Conservation (phyloP, 176 grass and related monocot genomes). For the Tuctoria greenei region DNA sequence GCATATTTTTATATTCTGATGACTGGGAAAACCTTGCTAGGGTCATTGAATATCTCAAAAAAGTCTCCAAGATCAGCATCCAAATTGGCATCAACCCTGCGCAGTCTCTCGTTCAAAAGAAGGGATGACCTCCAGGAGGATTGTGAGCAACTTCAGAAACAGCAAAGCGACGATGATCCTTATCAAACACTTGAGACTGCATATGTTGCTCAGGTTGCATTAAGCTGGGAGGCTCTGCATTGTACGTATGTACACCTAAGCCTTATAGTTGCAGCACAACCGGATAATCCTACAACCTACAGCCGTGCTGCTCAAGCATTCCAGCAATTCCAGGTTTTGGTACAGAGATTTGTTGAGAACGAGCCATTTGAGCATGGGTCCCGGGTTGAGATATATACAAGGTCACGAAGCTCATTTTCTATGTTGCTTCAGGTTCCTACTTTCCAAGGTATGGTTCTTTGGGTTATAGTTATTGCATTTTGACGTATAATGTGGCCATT, state of each 20-base stretch:
- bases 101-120: conserved; percentile 83
- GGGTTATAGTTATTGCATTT: conserved; percentile 19
- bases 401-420: conserved; percentile 57
- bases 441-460: conserved; percentile 72
- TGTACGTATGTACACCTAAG: conserved; percentile 77
- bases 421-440: conserved; percentile 95
- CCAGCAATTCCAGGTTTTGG: conserved; percentile 91
- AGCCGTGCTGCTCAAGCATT: conserved; percentile 78
- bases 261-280: conserved; percentile 64
- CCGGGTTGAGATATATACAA: conserved; percentile 68
- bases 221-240: conserved; percentile 95
- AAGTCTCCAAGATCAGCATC: conserved; percentile 72
- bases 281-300: conserved; percentile 57
- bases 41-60: conserved; percentile 44
- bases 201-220: conserved; percentile 79
- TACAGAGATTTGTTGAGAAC: conserved; percentile 92
- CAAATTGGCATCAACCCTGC: conserved; percentile 69
- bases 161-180: conserved; percentile 50
- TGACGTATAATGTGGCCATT: conserved; percentile 16
- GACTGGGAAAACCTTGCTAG: conserved; percentile 41
- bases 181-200: conserved; percentile 74
- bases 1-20: conserved; percentile 21
- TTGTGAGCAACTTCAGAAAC: conserved; percentile 51
- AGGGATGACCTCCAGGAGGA: conserved; percentile 56
- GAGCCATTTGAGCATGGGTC: conserved; percentile 91